These are phyloP conservation scores for Arthromyces matolae DNA, from an alignment of 768 basidiomycete species.

Conservation along the genomic window DNA sequence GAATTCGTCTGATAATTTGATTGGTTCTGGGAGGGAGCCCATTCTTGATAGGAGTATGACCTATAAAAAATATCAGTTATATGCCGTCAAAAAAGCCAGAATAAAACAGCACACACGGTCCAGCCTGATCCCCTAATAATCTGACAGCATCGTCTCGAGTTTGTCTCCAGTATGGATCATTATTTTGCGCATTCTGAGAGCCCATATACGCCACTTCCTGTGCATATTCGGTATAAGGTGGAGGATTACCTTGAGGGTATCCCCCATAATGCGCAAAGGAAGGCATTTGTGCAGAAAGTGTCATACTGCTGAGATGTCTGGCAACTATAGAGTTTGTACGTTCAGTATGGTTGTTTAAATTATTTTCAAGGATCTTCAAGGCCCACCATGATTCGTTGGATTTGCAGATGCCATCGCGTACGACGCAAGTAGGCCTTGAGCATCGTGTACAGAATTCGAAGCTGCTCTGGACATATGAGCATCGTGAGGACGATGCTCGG, in stretches of 20 bases:
- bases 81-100: conserved; percentile 18
- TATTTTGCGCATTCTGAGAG: conserved; percentile 38
- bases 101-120: conserved; percentile 37
- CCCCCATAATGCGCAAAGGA: conserved; percentile 49
- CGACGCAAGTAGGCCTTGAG: conserved; percentile 59
- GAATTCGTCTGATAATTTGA: conserved; percentile 52
- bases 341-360: no score
- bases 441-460: conserved; percentile 58
- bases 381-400: conserved; percentile 70
- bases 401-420: conserved; percentile 77
- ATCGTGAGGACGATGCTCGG: conserved; percentile 16
- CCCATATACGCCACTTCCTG: conserved; percentile 56
- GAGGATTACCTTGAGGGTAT: conserved; percentile 40
- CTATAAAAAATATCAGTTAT: conserved; percentile 23
- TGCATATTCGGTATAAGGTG: conserved; percentile 67
- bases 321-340: no score
- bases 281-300: conserved; percentile 54
- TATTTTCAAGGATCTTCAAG: no score
- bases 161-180: conserved; percentile 61
- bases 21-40: conserved; percentile 40
- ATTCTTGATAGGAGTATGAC: conserved; percentile 41
- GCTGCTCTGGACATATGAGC: conserved; percentile 20
- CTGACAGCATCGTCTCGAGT: conserved; percentile 59
- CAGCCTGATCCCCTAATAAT: conserved; percentile 52
- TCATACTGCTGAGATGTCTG: conserved; percentile 60